Percentiles rank a stretch among this genome's conserved stretches.
phyloP scores from a whole-genome alignment of 345 rosid species.

The Eutrema yunnanense region DNA sequence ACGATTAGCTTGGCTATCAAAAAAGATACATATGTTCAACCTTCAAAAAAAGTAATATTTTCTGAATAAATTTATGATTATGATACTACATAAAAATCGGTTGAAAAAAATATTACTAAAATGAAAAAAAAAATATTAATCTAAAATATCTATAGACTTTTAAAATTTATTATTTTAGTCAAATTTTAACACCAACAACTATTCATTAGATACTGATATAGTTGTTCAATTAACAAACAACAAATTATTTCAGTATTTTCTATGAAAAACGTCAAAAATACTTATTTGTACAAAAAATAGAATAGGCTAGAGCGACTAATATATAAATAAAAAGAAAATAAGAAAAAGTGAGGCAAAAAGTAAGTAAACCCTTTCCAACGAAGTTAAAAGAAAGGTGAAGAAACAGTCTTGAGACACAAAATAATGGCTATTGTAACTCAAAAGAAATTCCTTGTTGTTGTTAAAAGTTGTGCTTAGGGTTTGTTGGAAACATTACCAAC shows the following conservation, averaged over 20 bases:
- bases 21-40: not conserved
- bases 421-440: slow-evolving; percentile 18
- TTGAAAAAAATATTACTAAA: no score
- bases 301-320: not conserved
- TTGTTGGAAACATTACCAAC: slow-evolving; percentile 32
- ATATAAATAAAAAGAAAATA: not conserved
- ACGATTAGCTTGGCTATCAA: not conserved
- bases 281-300: not conserved
- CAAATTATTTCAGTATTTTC: no score
- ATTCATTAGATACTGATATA: no score
- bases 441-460: slow-evolving; percentile 15
- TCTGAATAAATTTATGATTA: not conserved
- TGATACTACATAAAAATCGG: not conserved
- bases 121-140: not conserved
- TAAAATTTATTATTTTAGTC: not conserved
- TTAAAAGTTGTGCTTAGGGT: slow-evolving; percentile 26
- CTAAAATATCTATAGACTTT: not conserved
- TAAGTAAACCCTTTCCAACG: slow-evolving; percentile 21
- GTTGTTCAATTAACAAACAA: no score
- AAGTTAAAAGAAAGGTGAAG: slow-evolving; percentile 11
- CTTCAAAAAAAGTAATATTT: not conserved
- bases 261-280: no score
- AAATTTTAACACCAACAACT: not conserved
- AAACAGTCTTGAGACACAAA: slow-evolving; percentile 32
- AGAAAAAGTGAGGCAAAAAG: slow-evolving; percentile 16